These are phyloP conservation scores for Coemansia sp. DNA, from an alignment of 192 early-diverging fungal species.

Conservation along the genomic window DNA sequence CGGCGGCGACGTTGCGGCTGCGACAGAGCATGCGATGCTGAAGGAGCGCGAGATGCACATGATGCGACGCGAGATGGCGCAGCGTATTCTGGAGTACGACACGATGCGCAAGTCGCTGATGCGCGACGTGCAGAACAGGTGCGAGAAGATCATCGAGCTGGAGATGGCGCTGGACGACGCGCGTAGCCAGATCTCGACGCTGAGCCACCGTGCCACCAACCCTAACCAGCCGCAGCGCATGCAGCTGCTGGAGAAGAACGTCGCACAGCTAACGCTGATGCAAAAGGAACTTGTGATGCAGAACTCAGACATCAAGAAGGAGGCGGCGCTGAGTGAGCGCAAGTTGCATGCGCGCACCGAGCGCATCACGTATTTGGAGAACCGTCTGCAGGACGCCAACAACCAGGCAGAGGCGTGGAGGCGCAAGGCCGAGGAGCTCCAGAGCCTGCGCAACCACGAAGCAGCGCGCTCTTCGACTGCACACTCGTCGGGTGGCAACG, in stretches of 20 bases:
- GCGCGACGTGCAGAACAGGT: constrained; percentile 96
- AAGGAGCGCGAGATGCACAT: constrained; percentile 59
- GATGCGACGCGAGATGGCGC: constrained; percentile 56
- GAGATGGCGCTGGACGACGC: constrained; percentile 96
- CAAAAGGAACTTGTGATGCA: constrained; percentile 97
- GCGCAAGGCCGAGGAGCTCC: constrained; percentile 68
- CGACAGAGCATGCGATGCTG: constrained; percentile 49
- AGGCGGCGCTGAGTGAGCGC: constrained; percentile 83
- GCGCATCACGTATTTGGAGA: constrained; percentile 89
- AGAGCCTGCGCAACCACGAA: constrained; percentile 50
- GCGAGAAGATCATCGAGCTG: constrained; percentile 97
- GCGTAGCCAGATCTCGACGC: constrained; percentile 89
- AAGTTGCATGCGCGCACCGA: constrained; percentile 91
- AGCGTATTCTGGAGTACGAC: constrained; percentile 91
- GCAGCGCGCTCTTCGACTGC: constrained; percentile 11
- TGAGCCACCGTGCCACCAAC: constrained; percentile 79
- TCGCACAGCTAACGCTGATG: constrained; percentile 93
- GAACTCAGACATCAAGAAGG: constrained; percentile 95
- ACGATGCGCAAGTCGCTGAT: constrained; percentile 98
- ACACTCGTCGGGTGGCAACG: constrained; percentile 23
- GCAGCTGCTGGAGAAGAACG: constrained; percentile 95
- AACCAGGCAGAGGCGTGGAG: constrained; percentile 78
- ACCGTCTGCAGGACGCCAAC: constrained; percentile 67
- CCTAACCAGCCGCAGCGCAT: constrained; percentile 93
- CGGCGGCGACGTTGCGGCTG: constrained; percentile 32